These are phyloP conservation scores for Neurospora crassa DNA, from an alignment of 2,329 filamentous ascomycete genomes.

Conservation along the genomic window DNA sequence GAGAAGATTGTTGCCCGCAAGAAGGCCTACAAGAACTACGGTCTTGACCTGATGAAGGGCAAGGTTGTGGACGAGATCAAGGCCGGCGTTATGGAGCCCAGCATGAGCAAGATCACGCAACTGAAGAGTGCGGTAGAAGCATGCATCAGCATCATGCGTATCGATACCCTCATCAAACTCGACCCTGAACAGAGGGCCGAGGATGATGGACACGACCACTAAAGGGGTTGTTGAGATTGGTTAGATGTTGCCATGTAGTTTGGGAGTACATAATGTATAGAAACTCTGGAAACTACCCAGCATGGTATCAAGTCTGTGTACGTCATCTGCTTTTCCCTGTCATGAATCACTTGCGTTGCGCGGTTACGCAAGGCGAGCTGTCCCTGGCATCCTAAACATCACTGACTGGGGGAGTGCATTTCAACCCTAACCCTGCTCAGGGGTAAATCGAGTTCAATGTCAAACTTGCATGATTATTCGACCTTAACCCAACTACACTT, in stretches of 20 bases:
- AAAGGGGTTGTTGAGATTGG: slow-evolving; percentile 16
- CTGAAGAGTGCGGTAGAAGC: slow-evolving; percentile 98
- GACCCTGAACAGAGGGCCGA: slow-evolving; percentile 75
- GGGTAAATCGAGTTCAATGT: not conserved
- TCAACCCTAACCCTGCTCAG: not conserved
- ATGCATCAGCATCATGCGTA: slow-evolving; percentile 98
- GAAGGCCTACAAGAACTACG: slow-evolving; percentile 99
- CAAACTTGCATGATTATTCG: not conserved
- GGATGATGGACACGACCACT: slow-evolving; percentile 84
- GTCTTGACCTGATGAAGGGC: slow-evolving; percentile 79
- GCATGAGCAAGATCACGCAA: slow-evolving; percentile 96
- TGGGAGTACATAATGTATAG: not conserved
- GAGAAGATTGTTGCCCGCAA: slow-evolving; percentile 85
- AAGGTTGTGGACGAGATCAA: slow-evolving; percentile 91
- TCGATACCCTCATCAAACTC: slow-evolving; percentile 96
- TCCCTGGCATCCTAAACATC: not conserved
- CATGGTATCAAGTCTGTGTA: not conserved
- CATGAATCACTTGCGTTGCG: not conserved
- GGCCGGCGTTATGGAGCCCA: slow-evolving; percentile 89
- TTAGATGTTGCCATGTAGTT: not conserved
- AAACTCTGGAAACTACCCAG: not conserved
- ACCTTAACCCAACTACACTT: not conserved
- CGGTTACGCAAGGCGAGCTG: not conserved
- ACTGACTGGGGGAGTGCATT: not conserved
- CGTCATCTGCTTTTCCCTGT: not conserved